These are phyloP conservation scores for Aspergillus asperescens DNA, from an alignment of 495 filamentous ascomycete species.

Conservation along the genomic window DNA sequence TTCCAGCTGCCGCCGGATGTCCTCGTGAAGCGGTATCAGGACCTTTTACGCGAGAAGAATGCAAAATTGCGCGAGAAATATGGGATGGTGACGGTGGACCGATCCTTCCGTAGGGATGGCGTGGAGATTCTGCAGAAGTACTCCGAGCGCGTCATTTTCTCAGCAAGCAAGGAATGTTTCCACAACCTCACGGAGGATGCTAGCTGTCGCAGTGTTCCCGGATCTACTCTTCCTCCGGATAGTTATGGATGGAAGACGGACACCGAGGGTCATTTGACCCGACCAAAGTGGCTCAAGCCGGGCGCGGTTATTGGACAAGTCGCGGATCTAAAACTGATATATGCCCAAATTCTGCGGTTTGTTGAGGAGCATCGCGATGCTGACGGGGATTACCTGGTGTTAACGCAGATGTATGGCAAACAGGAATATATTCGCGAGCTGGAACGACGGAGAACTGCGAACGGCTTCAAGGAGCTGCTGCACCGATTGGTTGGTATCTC, in stretches of 20 bases:
- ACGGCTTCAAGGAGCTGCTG: constrained; percentile 42
- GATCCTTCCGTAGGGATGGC: constrained; percentile 17
- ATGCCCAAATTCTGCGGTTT: constrained; percentile 40
- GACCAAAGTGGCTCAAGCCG: constrained; percentile 49
- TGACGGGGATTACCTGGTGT: constrained; percentile 44
- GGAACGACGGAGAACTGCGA: constrained; percentile 38
- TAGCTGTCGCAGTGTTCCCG: constrained; percentile 51
- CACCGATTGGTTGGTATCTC: constrained; percentile 39
- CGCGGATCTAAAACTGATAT: constrained; percentile 48
- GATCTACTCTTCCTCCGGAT: constrained; percentile 52
- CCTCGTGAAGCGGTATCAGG: constrained; percentile 51
- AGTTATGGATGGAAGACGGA: constrained; percentile 55
- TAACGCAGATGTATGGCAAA: constrained; percentile 54
- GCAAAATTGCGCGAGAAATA: constrained; percentile 43
- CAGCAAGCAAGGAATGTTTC: constrained; percentile 54
- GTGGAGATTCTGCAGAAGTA: constrained; percentile 43
- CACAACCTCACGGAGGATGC: constrained; percentile 39
- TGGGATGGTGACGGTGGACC: constrained; percentile 35
- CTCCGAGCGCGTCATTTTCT: constrained; percentile 55
- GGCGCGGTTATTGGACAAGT: constrained; percentile 50
- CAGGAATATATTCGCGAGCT: constrained; percentile 54
- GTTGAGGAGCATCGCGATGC: constrained; percentile 35
- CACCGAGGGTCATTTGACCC: constrained; percentile 34
- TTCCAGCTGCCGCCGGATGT: constrained; percentile 60
- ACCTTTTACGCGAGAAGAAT: constrained; percentile 46